phyloP scores from a whole-genome alignment of 2,329 filamentous ascomycete species.

The Albophoma yamanashiensis region DNA sequence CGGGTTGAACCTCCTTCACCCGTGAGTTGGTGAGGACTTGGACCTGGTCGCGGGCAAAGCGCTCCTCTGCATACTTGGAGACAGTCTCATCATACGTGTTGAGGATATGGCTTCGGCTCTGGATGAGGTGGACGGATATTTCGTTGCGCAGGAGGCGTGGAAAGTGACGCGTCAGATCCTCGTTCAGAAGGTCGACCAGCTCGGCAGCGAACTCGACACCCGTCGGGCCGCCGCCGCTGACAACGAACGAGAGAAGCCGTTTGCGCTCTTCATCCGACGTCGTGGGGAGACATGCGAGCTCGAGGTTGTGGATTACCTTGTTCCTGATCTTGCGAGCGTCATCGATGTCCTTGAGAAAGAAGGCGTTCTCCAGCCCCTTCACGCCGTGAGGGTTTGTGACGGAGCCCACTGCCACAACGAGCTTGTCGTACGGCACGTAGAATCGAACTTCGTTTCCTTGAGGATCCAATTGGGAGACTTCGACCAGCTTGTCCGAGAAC shows the following conservation, averaged over 20 bases:
- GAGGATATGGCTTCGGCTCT: slow-evolving; percentile 86
- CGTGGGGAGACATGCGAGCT: slow-evolving; percentile 84
- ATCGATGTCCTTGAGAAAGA: slow-evolving; percentile 90
- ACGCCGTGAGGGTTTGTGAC: slow-evolving; percentile 93
- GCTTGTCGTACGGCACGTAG: slow-evolving; percentile 95
- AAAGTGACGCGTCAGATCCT: slow-evolving; percentile 76
- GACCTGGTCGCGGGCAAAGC: slow-evolving; percentile 83
- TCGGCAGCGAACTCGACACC: slow-evolving; percentile 97
- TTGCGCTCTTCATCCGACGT: slow-evolving; percentile 80
- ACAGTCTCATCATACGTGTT: slow-evolving; percentile 97
- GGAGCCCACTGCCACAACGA: slow-evolving; percentile 86
- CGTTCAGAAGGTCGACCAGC: slow-evolving; percentile 90
- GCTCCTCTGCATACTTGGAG: slow-evolving; percentile 82
- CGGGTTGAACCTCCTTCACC: slow-evolving; percentile 75
- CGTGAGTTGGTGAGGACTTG: slow-evolving; percentile 87
- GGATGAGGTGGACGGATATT: slow-evolving; percentile 94
- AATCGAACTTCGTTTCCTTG: slow-evolving; percentile 68
- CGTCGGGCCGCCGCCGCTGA: slow-evolving; percentile 89
- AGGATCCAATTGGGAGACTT: slow-evolving; percentile 64
- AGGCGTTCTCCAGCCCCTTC: slow-evolving; percentile 84
- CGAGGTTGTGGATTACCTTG: slow-evolving; percentile 78
- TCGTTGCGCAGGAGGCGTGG: slow-evolving; percentile 89
- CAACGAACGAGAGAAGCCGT: slow-evolving; percentile 85
- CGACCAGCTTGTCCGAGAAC: slow-evolving; percentile 83
- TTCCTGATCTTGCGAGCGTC: slow-evolving; percentile 88